These are phyloP conservation scores for Colletotrichum tabaci DNA, from an alignment of 2,329 filamentous ascomycete species.

Conservation along the genomic window DNA sequence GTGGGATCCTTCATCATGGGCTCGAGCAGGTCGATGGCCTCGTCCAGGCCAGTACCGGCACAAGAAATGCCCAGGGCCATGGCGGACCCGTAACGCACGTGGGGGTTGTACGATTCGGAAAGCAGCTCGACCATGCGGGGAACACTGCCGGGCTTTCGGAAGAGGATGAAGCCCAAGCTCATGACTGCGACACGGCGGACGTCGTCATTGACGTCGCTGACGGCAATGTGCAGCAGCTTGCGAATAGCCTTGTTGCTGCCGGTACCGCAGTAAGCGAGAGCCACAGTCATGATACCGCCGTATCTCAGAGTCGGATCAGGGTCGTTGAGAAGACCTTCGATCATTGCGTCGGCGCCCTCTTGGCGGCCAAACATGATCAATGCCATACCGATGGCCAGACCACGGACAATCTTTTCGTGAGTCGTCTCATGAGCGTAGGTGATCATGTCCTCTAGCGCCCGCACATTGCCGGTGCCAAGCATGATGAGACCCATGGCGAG, in stretches of 20 bases:
- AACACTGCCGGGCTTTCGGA: conserved; percentile 96
- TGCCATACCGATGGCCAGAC: conserved; percentile 95
- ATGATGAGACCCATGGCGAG: conserved; percentile 98
- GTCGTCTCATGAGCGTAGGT: conserved; percentile 98
- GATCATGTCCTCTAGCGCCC: conserved; percentile 96
- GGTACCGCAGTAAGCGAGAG: conserved; percentile 95
- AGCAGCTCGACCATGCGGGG: conserved; percentile 99
- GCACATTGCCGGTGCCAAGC: conserved; percentile 96
- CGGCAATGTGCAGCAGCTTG: conserved; percentile 93
- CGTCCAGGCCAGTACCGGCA: conserved; percentile 93
- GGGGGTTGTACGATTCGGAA: conserved; percentile 98
- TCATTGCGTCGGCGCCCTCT: conserved; percentile 93
- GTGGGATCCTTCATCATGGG: conserved; percentile 99
- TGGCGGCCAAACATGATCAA: conserved; percentile 98
- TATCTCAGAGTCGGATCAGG: conserved; percentile 95
- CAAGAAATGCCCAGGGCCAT: conserved; percentile 99
- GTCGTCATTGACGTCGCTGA: conserved; percentile 98
- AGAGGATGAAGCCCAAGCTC: conserved; percentile 97
- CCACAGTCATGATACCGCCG: conserved; percentile 98
- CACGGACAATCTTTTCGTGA: conserved; percentile 98
- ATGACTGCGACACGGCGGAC: conserved; percentile 96
- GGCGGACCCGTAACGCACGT: conserved; percentile 96
- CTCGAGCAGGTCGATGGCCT: conserved; percentile 96
- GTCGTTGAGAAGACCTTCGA: conserved; percentile 93
- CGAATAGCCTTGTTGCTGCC: conserved; percentile 99